Evolutionary conservation across 345 rosid species (phyloP), one percentile per base, ranked within the genome.

Genomic region (Corymbia maculata): DNA sequence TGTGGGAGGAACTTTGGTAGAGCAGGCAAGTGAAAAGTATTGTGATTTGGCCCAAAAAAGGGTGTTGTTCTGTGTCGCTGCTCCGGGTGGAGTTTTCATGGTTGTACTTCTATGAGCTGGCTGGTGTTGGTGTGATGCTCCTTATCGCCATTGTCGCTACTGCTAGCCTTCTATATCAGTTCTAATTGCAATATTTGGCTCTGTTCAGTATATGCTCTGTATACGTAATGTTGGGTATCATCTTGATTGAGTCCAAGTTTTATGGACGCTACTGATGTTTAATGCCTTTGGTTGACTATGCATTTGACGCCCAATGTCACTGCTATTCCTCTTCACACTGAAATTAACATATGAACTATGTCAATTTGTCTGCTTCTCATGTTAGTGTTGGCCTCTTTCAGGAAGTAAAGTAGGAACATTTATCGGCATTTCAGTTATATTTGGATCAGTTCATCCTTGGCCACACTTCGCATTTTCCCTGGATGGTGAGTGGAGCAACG

Each of bases 361-460:
- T 44, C 8, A 55, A 36, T 13, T 82, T 89, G 70, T 51, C 79
- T 45, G 82, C 82, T 10, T 75, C 82, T 75, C 49, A 50, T 88
- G 82, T 75, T 75, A 17, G 80, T 17, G 36, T 36, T 75, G 82
- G 36, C 26, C 82, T 75, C 47, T 88, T 85, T 85, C 92, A 92
- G 94, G 92, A 88, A 79, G 87, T 82, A 89, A 89, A 88, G 51
- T 28, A 28, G 90, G 92, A 88, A 79, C 88, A 55, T 68, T 90
- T 86, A 51, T 90, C 44, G 90, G 94, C 79, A 89, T 79, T 32
- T 88, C 92, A 14, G 88, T 90, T 88, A 6, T 92, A 51, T 30
- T 88, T 80, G 94, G 92, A 91, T 92, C 88, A 1, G 12, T 86
- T 61, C 47, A 87, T 87, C 88, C 6, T 86, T 90, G 68, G 45